Percentiles rank a stretch among this genome's conserved stretches.
These are phyloP conservation scores for Geotrichum histeridarum DNA, from an alignment of 1,139 yeast genomes.

Conservation along the genomic window DNA sequence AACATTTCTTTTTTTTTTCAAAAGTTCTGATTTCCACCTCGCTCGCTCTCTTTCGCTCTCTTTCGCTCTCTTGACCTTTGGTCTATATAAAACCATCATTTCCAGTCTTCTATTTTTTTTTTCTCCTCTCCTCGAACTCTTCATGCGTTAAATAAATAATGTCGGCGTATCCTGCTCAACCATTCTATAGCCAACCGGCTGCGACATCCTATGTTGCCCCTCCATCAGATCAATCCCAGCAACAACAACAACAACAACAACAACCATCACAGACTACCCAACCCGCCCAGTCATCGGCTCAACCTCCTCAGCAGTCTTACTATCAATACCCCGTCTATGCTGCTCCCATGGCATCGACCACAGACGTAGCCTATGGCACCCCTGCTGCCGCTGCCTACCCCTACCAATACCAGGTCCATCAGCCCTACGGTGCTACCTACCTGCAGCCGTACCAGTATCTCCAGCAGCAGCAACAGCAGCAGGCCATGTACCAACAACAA, in stretches of 20 bases:
- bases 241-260: slow-evolving; percentile 19
- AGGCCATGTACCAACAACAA: slow-evolving; percentile 19
- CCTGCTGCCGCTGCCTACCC: slow-evolving; percentile 6
- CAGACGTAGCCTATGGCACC: not conserved
- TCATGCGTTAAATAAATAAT: slow-evolving; percentile 2
- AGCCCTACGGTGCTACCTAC: slow-evolving; percentile 11
- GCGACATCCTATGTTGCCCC: not conserved
- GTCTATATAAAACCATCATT: too few relatives aligned
- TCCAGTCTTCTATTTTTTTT: not conserved
- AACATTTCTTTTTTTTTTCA: too few relatives aligned
- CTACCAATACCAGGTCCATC: slow-evolving; percentile 9
- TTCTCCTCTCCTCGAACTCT: not conserved
- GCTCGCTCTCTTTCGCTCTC: too few relatives aligned
- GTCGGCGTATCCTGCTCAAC: slow-evolving; percentile 17
- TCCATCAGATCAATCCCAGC: slow-evolving; percentile 3
- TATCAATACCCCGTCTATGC: not conserved
- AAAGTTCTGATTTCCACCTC: too few relatives aligned
- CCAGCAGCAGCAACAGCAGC: slow-evolving; percentile 21
- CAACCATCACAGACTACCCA: slow-evolving; percentile 11
- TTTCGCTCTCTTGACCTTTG: too few relatives aligned
- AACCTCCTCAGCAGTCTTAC: not conserved
- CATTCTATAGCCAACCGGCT: slow-evolving; percentile 5
- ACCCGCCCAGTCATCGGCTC: slow-evolving; percentile 18
- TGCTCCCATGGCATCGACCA: not conserved
- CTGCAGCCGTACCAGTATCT: slow-evolving; percentile 19